Evolutionary conservation across 495 filamentous ascomycete genomes (phyloP).

Genomic region (Annulohypoxylon nitens): DNA sequence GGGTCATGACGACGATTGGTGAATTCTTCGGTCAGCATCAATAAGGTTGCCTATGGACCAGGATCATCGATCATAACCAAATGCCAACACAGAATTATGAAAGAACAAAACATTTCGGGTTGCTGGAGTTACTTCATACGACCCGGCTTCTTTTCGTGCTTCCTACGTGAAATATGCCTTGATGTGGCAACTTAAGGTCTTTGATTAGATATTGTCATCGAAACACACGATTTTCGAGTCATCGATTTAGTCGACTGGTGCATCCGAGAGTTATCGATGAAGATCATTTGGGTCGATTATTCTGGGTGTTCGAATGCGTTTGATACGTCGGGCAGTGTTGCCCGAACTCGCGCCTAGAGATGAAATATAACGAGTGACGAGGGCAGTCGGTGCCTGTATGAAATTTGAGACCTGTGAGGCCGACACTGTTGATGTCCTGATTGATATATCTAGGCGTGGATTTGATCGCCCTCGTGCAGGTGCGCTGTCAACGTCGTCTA

Average conservation of each 20-base stretch:
- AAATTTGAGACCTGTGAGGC: background rate
- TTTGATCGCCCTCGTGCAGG: background rate
- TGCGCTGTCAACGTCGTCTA: slow-evolving; percentile 18
- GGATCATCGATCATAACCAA: slow-evolving; percentile 46
- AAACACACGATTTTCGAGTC: slow-evolving; percentile 22
- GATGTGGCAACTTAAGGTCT: background rate
- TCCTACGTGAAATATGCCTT: slow-evolving; percentile 35
- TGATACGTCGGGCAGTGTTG: slow-evolving; percentile 9
- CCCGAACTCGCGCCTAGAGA: background rate
- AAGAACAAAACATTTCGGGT: slow-evolving; percentile 35
- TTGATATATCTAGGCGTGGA: background rate
- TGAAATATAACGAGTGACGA: slow-evolving; percentile 11
- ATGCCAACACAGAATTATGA: slow-evolving; percentile 47
- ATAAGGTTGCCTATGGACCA: slow-evolving; percentile 41
- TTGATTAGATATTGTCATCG: slow-evolving; percentile 14
- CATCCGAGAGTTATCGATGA: slow-evolving; percentile 11
- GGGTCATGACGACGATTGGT: slow-evolving; percentile 47
- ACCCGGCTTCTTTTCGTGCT: slow-evolving; percentile 23
- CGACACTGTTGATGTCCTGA: background rate
- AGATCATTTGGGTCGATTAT: background rate
- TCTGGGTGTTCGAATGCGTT: slow-evolving; percentile 5
- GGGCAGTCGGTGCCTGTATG: slow-evolving; percentile 12
- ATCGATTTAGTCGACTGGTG: slow-evolving; percentile 20
- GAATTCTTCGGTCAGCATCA: slow-evolving; percentile 38
- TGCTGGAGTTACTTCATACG: slow-evolving; percentile 25